Evolutionary conservation across 768 basidiomycete genomes (phyloP).

Genomic region (Boletellus ananiceps): DNA sequence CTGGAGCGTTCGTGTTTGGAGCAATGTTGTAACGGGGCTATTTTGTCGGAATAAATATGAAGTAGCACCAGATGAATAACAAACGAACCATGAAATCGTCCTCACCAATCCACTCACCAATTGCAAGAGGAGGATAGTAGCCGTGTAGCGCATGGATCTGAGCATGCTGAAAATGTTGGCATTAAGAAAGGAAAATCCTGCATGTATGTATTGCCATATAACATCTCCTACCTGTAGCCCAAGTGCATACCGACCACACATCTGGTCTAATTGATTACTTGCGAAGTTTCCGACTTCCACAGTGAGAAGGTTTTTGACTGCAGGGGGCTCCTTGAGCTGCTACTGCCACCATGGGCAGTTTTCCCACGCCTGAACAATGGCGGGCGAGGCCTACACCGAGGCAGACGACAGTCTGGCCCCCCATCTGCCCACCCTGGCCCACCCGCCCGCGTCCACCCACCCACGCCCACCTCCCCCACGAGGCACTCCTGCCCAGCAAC

Average conservation of each 20-base stretch:
- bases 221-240: not conserved
- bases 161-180: conserved; percentile 16
- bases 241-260: conserved; percentile 4
- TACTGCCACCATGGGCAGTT: no score
- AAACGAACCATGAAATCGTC: conserved; percentile 47
- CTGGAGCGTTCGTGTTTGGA: conserved; percentile 73
- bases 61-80: not conserved
- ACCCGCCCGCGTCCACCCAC: no score
- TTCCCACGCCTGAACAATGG: no score
- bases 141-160: conserved; percentile 37
- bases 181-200: not conserved
- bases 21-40: conserved; percentile 75
- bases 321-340: no score
- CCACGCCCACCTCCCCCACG: no score
- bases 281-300: no score
- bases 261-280: not conserved
- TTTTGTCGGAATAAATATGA: not conserved
- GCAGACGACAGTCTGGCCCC: no score
- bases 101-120: conserved; percentile 58
- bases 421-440: no score
- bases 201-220: not conserved
- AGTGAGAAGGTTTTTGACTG: no score
- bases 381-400: no score
- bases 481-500: no score
- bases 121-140: conserved; percentile 34